These are phyloP conservation scores for Elymus sibiricus DNA, from an alignment of 176 grass and related monocot species.

Conservation along the genomic window DNA sequence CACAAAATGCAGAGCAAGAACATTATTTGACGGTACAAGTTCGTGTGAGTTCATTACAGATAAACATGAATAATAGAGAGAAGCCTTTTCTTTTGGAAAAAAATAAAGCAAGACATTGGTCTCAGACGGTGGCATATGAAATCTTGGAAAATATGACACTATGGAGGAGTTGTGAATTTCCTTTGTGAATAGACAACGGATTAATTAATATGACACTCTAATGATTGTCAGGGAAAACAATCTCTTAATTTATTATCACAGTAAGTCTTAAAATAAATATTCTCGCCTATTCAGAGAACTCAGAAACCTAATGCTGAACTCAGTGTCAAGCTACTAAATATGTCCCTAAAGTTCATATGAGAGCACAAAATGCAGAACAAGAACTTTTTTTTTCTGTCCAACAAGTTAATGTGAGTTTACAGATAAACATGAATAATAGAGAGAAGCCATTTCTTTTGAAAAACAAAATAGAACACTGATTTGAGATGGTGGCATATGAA, in stretches of 20 bases:
- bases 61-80: not conserved
- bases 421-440: not conserved
- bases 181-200: not conserved
- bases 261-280: not conserved
- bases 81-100: not conserved
- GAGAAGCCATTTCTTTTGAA: not conserved
- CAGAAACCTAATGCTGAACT: slow-evolving; percentile 1
- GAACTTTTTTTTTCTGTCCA: not conserved
- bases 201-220: not conserved
- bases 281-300: not conserved
- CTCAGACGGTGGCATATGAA: not conserved
- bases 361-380: not conserved
- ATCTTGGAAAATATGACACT: not conserved
- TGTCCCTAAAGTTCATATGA: not conserved
- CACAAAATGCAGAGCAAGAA: not conserved
- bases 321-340: not conserved
- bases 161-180: not conserved
- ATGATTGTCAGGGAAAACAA: slow-evolving; percentile 10
- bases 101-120: not conserved
- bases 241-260: not conserved
- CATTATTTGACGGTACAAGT: not conserved
- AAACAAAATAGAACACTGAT: not conserved
- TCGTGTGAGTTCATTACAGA: not conserved
- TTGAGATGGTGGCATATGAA: not conserved
- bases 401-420: not conserved